Percentiles rank a stretch among this genome's conserved stretches.
Conservation (phyloP, 495 filamentous ascomycete genomes). For the Annulohypoxylon bovei region DNA sequence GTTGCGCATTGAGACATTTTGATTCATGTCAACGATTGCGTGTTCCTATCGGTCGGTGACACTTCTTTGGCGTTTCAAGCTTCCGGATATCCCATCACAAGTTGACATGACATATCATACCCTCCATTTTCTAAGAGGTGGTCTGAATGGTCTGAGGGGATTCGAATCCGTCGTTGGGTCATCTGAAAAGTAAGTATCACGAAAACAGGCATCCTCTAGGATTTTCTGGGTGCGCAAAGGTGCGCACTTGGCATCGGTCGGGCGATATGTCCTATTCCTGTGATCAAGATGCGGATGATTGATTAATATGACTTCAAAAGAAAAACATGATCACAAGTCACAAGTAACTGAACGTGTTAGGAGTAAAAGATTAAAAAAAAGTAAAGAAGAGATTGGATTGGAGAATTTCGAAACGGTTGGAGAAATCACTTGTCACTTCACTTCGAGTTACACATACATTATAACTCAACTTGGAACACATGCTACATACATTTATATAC, state of each 20-base stretch:
- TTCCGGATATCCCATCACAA: slow-evolving; percentile 7
- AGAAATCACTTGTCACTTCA: slow-evolving; percentile 12
- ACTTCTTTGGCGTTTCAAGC: neutral
- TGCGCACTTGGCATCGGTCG: neutral
- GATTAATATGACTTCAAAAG: neutral
- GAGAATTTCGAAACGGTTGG: neutral
- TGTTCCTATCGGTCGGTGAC: neutral
- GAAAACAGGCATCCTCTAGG: slow-evolving; percentile 28
- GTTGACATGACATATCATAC: slow-evolving; percentile 1
- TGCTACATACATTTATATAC: neutral
- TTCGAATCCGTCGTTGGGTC: slow-evolving; percentile 4
- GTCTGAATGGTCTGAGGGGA: slow-evolving; percentile 8
- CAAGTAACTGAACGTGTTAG: neutral
- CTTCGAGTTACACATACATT: neutral
- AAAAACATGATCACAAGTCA: neutral
- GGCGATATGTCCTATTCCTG: slow-evolving; percentile 22
- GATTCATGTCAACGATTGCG: slow-evolving; percentile 10
- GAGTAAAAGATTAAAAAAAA: neutral
- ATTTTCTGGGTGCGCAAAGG: neutral
- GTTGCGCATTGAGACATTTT: slow-evolving; percentile 21
- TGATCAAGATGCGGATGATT: slow-evolving; percentile 25
- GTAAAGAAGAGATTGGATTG: neutral
- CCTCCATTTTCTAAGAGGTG: slow-evolving; percentile 14
- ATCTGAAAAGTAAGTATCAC: slow-evolving; percentile 5
- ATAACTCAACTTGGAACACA: neutral